A percentile compares a stretch with the other conserved stretches of the same genome.
phyloP scores from a whole-genome alignment of 2,329 filamentous ascomycete species.

The Talaromyces islandicus region DNA sequence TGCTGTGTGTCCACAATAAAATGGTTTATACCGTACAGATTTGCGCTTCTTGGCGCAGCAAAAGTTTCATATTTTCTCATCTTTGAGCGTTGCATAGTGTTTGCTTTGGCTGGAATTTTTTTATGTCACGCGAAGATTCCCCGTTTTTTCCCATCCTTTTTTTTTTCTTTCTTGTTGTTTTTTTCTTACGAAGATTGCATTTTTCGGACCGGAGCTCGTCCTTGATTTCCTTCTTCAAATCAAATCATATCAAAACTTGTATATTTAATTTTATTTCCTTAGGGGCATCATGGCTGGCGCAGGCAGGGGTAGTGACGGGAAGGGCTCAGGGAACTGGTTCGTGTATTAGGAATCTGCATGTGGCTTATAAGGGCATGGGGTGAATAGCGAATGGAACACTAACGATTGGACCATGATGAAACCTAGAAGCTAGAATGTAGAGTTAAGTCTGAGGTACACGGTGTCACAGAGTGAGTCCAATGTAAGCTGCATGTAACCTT shows the following conservation, averaged over 20 bases:
- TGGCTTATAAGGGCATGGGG: not conserved
- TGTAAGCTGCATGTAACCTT: no score
- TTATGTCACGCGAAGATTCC: conserved; percentile 13
- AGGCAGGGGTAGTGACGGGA: not conserved
- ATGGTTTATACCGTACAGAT: not conserved
- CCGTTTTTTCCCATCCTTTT: no score
- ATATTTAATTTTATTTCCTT: not conserved
- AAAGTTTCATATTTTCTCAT: conserved; percentile 25
- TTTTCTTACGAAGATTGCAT: conserved; percentile 9
- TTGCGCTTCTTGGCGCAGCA: conserved; percentile 10
- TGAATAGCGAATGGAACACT: not conserved
- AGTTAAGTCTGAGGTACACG: not conserved
- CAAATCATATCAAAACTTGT: not conserved
- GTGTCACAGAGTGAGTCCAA: not conserved
- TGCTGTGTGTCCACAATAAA: conserved; percentile 10
- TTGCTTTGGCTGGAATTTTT: conserved; percentile 6
- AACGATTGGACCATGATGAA: not conserved
- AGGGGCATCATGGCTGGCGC: conserved; percentile 2
- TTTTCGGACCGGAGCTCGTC: not conserved
- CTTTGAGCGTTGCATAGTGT: conserved; percentile 30
- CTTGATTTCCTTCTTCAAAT: not conserved
- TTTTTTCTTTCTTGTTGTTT: conserved; percentile 19
- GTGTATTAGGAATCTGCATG: not conserved
- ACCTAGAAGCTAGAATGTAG: not conserved
- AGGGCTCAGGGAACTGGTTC: not conserved